These are phyloP conservation scores for Neurospora sp. DNA, from an alignment of 495 filamentous ascomycete species.

Conservation along the genomic window DNA sequence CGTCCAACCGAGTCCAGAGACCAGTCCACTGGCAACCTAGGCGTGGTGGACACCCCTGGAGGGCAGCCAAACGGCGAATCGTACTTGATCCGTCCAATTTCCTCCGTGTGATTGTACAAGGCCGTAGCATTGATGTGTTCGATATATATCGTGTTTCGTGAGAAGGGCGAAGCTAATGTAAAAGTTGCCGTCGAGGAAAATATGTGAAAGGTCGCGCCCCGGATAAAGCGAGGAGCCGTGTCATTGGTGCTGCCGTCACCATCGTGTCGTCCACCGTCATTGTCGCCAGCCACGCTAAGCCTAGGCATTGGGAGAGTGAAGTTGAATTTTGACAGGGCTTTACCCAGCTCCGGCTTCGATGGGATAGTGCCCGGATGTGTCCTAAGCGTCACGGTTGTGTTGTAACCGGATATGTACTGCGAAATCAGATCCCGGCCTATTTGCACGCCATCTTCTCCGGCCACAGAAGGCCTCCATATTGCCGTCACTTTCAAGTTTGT, in stretches of 20 bases:
- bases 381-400: slow-evolving; percentile 65
- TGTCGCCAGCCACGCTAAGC: slow-evolving; percentile 43
- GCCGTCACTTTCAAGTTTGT: slow-evolving; percentile 57
- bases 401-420: slow-evolving; percentile 77
- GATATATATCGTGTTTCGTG: slow-evolving; percentile 59
- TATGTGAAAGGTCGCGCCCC: slow-evolving; percentile 78
- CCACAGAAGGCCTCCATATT: slow-evolving; percentile 60
- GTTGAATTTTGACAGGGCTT: slow-evolving; percentile 56
- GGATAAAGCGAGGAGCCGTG: slow-evolving; percentile 52
- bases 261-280: slow-evolving; percentile 12
- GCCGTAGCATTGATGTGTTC: slow-evolving; percentile 75
- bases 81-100: slow-evolving; percentile 66
- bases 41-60: slow-evolving; percentile 59
- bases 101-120: slow-evolving; percentile 68
- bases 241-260: slow-evolving; percentile 20
- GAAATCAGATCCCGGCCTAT: slow-evolving; percentile 67
- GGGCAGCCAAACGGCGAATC: slow-evolving; percentile 64
- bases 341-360: slow-evolving; percentile 57
- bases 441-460: slow-evolving; percentile 47
- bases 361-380: slow-evolving; percentile 64
- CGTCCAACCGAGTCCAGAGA: slow-evolving; percentile 69
- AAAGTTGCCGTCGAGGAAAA: slow-evolving; percentile 81
- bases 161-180: slow-evolving; percentile 68
- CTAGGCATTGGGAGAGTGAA: slow-evolving; percentile 61
- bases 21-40: slow-evolving; percentile 73